Conservation (phyloP, 139 green algal species). For the Yamagishiella unicocca region DNA sequence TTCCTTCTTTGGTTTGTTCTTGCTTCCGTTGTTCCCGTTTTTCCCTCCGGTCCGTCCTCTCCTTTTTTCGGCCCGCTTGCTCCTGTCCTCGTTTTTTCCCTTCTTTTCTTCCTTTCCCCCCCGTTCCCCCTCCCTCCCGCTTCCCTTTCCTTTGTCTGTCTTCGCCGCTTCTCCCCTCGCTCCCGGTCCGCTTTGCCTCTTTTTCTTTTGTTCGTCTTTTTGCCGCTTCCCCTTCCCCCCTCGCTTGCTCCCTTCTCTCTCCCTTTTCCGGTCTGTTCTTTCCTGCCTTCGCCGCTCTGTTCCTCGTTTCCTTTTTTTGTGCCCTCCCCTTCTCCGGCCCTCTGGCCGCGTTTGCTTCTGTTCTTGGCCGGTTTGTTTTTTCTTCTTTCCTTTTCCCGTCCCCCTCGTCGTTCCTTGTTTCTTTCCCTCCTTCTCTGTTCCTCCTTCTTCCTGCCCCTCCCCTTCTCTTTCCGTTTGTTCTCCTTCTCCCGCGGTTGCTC, state of each 20-base stretch:
- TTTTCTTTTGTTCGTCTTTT: neutral
- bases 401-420: neutral
- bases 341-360: neutral
- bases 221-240: neutral
- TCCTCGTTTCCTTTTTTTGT: neutral
- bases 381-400: neutral
- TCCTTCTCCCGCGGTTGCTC: neutral
- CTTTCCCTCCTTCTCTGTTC: neutral
- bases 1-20: neutral
- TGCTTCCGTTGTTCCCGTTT: neutral
- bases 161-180: neutral
- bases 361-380: neutral
- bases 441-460: neutral
- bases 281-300: neutral
- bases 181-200: neutral
- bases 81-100: neutral
- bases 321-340: neutral
- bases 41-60: neutral
- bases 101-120: neutral
- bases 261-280: neutral
- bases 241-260: neutral
- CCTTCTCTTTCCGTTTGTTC: neutral
- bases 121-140: neutral
- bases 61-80: neutral
- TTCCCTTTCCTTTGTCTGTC: neutral